Conservation (phyloP, 2,329 filamentous ascomycete species). For the Aureobasidium melanogenum region DNA sequence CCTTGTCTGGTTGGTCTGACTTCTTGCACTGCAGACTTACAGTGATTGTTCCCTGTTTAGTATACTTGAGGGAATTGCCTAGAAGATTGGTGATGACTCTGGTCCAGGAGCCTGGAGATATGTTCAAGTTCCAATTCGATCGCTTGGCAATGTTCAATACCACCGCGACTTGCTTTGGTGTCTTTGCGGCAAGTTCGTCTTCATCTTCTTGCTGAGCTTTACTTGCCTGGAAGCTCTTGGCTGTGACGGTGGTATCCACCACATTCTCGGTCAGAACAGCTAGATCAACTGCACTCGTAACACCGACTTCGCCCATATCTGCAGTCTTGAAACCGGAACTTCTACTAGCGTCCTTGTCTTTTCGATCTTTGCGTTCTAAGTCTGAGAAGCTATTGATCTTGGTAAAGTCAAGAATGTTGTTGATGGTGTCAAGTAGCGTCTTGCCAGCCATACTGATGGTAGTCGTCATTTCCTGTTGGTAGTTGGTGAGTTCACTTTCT, state of each 20-base stretch:
- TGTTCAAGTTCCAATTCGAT: conserved; percentile 32
- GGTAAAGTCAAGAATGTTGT: conserved; percentile 34
- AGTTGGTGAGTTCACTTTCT: conserved; percentile 32
- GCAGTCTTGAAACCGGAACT: conserved; percentile 6
- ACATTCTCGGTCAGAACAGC: conserved; percentile 20
- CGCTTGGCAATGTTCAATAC: conserved; percentile 31
- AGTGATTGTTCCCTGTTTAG: conserved; percentile 28
- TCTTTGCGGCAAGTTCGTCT: conserved; percentile 1
- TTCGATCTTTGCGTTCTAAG: neutral
- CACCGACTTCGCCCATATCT: conserved; percentile 11
- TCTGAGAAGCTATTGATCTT: conserved; percentile 32
- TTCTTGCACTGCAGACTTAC: conserved; percentile 16
- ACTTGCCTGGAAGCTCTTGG: conserved; percentile 9
- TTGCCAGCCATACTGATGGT: conserved; percentile 41
- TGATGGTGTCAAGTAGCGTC: conserved; percentile 42
- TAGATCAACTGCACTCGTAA: conserved; percentile 17
- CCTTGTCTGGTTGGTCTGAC: neutral
- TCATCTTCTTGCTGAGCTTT: conserved; percentile 1
- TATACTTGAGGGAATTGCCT: conserved; percentile 41
- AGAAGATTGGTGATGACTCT: conserved; percentile 41
- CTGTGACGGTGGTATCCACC: conserved; percentile 14
- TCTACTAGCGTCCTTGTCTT: conserved; percentile 5
- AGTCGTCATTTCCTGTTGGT: conserved; percentile 35
- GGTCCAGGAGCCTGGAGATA: conserved; percentile 36
- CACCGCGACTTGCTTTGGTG: conserved; percentile 24